A percentile compares a stretch with the other conserved stretches of the same genome.
These are phyloP conservation scores for Capsaspora owczarzaki DNA, from an alignment of 78 protist genomes.

Conservation along the genomic window DNA sequence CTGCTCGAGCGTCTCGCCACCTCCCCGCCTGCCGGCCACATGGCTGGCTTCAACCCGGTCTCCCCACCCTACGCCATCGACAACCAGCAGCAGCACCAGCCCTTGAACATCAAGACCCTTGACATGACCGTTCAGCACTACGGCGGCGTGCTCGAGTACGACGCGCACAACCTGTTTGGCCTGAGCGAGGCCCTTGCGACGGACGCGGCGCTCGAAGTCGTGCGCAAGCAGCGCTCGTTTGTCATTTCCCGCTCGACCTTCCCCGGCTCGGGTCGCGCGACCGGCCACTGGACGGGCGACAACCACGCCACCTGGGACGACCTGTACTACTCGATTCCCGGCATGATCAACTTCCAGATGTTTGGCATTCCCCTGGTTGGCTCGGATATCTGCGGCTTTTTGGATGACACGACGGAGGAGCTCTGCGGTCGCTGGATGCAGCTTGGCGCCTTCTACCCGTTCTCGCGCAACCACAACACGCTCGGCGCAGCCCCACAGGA, in stretches of 20 bases:
- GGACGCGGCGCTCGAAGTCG: constrained; percentile 20
- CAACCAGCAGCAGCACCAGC: background rate
- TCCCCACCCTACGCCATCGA: constrained; percentile 22
- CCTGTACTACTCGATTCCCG: constrained; percentile 57
- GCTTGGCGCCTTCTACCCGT: constrained; percentile 69
- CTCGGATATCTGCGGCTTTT: constrained; percentile 77
- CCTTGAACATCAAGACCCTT: constrained; percentile 36
- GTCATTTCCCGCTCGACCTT: constrained; percentile 60
- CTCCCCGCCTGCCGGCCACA: background rate
- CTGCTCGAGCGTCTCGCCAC: background rate
- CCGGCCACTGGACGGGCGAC: constrained; percentile 62
- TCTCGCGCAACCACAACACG: constrained; percentile 49
- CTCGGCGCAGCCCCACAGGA: constrained; percentile 28
- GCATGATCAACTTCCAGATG: constrained; percentile 57
- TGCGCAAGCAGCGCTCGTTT: constrained; percentile 42
- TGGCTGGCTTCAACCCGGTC: constrained; percentile 40
- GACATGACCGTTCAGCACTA: constrained; percentile 21
- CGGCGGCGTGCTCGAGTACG: constrained; percentile 29
- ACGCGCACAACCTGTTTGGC: constrained; percentile 58
- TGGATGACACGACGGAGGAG: constrained; percentile 52
- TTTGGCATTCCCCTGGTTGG: constrained; percentile 71
- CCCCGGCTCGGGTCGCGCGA: constrained; percentile 56
- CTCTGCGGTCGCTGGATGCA: constrained; percentile 67
- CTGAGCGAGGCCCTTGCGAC: constrained; percentile 53
- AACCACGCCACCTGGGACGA: constrained; percentile 35